Percentiles rank a stretch among this genome's conserved stretches.
Conservation (phyloP, 805 yeast genomes). For the Suhomyces tanzawaensis region DNA sequence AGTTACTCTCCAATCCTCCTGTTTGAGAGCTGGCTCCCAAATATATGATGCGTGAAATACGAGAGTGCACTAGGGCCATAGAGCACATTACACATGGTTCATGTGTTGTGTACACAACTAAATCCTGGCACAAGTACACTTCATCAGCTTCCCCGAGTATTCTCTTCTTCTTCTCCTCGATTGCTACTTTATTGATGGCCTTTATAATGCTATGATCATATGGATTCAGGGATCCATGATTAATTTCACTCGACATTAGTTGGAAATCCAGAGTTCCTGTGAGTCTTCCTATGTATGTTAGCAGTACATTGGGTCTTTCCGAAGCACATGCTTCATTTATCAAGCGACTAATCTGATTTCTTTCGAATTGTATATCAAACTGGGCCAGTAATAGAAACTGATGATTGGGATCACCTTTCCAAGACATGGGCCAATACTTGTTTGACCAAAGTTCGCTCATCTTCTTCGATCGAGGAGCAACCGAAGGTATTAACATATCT, state of each 20-base stretch:
- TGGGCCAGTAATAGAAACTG: constrained; percentile 59
- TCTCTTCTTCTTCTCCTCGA: constrained; percentile 43
- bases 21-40: constrained; percentile 38
- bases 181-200: constrained; percentile 65
- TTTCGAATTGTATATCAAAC: constrained; percentile 47
- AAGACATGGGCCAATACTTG: constrained; percentile 79
- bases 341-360: constrained; percentile 19
- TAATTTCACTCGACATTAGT: constrained; percentile 37
- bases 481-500: not conserved
- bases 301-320: not conserved
- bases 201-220: constrained; percentile 73
- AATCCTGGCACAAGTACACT: constrained; percentile 69
- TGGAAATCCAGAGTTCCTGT: constrained; percentile 21
- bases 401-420: constrained; percentile 89
- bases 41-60: constrained; percentile 69
- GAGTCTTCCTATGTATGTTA: constrained; percentile 13
- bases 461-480: constrained; percentile 69
- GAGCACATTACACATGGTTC: constrained; percentile 97
- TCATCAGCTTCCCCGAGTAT: constrained; percentile 11
- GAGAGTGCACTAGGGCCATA: constrained; percentile 93
- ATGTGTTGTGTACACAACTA: constrained; percentile 82
- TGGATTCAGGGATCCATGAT: constrained; percentile 45
- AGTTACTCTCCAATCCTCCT: constrained; percentile 61
- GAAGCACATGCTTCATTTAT: constrained; percentile 4
- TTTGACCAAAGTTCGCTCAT: constrained; percentile 62